Evolutionary conservation across 768 basidiomycete genomes (phyloP), one percentile per base, ranked within the genome.

Genomic region (Lyophyllum decastes): DNA sequence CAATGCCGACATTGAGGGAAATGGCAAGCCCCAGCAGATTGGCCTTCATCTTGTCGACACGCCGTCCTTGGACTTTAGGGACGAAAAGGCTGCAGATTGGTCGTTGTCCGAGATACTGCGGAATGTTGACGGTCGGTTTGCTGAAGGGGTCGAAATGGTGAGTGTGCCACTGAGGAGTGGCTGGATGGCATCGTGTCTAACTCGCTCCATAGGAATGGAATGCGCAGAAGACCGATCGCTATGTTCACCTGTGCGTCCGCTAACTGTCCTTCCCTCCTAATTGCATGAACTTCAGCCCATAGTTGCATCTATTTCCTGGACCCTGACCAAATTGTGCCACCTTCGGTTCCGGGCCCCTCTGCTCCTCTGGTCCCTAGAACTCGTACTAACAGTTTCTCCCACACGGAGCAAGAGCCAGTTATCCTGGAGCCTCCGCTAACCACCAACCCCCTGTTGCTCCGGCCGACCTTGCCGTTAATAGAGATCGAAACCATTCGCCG

Each of bases 261-360:
- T 64, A 40, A 49, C 61, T 48, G 17, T 53, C 49, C 55, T 66
- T 38, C 62, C 56, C 48, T 52, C 38, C 27, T 58, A 66, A 66
- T 21, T 55, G 19, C 58, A 54, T 52, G 54, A 47, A 47, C 33
- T 26, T 63, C 54, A 66, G 60, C 63, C 51, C 61, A 55, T 74
- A 92, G 91, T 58, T 93, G 91, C 66, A 85, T 94, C 58, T 94
- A 94, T 76, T 90, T 94, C 74, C 77, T 94, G 73, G 89, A 93
- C 80, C 92, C 92, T 54, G 89, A 90, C 77, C 70, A 79, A 70
- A 90, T 93, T 64, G 79, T 90, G 58, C 89, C 89, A 55, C 88
- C 87, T 33, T 79, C 84, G 54, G 83, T 85, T 44, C 78, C 88
- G 61, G 82, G 81, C 22, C 87, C 85, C 41, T 85, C 88, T 57